phyloP scores from a whole-genome alignment of 192 early-diverging fungal species.

The Backusella circina region DNA sequence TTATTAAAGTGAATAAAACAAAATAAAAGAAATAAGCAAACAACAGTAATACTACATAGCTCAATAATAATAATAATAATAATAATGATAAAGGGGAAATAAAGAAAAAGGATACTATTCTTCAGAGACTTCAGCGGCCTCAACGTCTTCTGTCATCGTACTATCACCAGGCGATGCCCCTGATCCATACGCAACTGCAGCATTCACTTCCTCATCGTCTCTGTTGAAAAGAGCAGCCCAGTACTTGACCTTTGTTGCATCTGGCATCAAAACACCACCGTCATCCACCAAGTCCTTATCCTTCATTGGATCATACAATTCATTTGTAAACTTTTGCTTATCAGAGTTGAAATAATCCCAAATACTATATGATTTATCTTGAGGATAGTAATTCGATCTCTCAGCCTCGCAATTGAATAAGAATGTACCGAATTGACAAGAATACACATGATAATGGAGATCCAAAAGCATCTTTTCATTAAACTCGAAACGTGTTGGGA shows the following conservation, averaged over 20 bases:
- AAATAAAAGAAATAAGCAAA: not conserved
- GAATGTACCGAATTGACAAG: constrained; percentile 94
- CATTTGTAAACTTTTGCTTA: constrained; percentile 54
- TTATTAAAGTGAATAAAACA: not conserved
- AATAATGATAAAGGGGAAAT: not conserved
- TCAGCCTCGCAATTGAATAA: constrained; percentile 89
- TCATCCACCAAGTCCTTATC: constrained; percentile 42
- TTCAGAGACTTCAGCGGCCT: not conserved
- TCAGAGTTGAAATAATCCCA: constrained; percentile 79
- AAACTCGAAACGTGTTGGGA: constrained; percentile 92
- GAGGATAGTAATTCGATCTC: constrained; percentile 44
- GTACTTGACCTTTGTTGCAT: constrained; percentile 59
- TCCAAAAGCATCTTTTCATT: constrained; percentile 77
- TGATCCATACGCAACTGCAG: not conserved
- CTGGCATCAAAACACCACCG: constrained; percentile 65
- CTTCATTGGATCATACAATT: constrained; percentile 52
- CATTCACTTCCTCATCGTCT: constrained; percentile 53
- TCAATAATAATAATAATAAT: not conserved
- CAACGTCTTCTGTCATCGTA: not conserved
- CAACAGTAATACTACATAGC: not conserved
- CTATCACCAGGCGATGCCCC: not conserved
- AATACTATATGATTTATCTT: constrained; percentile 47
- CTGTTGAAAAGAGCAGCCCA: constrained; percentile 70
- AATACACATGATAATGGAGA: constrained; percentile 83
- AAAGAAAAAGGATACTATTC: not conserved